Conservation (phyloP, 352 stramenopile species). For the Phytophthora hibernalis region DNA sequence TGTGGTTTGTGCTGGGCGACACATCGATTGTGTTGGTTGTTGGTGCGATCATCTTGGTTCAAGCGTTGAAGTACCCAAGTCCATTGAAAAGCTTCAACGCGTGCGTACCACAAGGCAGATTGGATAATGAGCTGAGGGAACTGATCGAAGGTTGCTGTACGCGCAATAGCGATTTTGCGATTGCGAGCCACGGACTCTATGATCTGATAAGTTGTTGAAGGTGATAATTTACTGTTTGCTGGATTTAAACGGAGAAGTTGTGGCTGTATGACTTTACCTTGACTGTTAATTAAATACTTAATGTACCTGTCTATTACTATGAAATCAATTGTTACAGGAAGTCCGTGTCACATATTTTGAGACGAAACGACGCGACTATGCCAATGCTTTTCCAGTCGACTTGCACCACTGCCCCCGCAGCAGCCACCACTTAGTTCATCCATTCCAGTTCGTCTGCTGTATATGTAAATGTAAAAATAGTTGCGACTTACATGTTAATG, state of each 20-base stretch:
- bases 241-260: no score
- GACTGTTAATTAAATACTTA: no score
- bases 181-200: no score
- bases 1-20: background rate
- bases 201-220: no score
- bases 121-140: conserved; percentile 10
- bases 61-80: background rate
- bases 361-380: background rate
- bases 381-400: background rate
- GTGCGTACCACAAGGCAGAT: conserved; percentile 2
- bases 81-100: conserved; percentile 3
- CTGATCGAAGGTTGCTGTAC: background rate
- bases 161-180: conserved; percentile 9
- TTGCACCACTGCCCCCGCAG: no score
- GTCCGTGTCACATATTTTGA: conserved; percentile 1
- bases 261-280: no score
- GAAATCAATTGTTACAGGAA: background rate
- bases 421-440: no score
- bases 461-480: no score
- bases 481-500: background rate
- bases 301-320: background rate
- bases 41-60: conserved; percentile 16
- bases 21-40: conserved; percentile 7
- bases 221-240: no score
- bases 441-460: no score